A percentile compares a stretch with the other conserved stretches of the same genome.
phyloP scores from a whole-genome alignment of 2,329 filamentous ascomycete species.

The Dothidotthia symphoricarpi region DNA sequence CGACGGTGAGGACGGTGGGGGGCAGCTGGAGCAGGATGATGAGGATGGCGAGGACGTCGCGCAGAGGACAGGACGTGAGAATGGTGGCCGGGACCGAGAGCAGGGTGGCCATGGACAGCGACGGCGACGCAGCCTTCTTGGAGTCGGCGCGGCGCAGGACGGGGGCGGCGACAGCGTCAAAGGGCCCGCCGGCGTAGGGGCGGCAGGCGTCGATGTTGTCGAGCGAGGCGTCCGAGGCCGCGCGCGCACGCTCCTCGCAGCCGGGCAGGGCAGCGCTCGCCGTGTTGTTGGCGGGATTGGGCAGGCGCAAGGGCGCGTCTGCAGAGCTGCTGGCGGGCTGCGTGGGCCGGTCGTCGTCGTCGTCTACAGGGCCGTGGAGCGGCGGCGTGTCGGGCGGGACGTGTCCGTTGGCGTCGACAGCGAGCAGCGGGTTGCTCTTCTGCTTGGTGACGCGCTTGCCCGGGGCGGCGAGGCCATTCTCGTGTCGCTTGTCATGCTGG shows the following conservation, averaged over 20 bases:
- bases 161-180: constrained; percentile 37
- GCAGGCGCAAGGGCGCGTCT: constrained; percentile 1
- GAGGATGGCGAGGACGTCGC: constrained; percentile 93
- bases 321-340: constrained; percentile 9
- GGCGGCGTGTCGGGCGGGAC: constrained; percentile 41
- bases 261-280: constrained; percentile 1
- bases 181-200: constrained; percentile 28
- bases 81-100: constrained; percentile 81
- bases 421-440: constrained; percentile 48
- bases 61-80: constrained; percentile 82
- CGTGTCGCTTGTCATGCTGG: constrained; percentile 63
- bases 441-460: constrained; percentile 63
- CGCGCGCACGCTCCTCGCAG: constrained; percentile 38
- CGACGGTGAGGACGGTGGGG: constrained; percentile 79
- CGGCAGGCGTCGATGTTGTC: constrained; percentile 41
- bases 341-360: constrained; percentile 36
- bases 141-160: constrained; percentile 63
- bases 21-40: constrained; percentile 93
- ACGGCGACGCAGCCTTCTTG: constrained; percentile 65
- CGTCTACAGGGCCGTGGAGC: constrained; percentile 40
- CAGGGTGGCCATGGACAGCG: constrained; percentile 63
- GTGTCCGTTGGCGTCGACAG: constrained; percentile 46
- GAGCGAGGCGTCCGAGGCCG: constrained; percentile 46
- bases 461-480: constrained; percentile 81
- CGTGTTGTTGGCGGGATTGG: constrained; percentile 9